Conservation (phyloP, 495 filamentous ascomycete species). For the Podospora anserina region DNA sequence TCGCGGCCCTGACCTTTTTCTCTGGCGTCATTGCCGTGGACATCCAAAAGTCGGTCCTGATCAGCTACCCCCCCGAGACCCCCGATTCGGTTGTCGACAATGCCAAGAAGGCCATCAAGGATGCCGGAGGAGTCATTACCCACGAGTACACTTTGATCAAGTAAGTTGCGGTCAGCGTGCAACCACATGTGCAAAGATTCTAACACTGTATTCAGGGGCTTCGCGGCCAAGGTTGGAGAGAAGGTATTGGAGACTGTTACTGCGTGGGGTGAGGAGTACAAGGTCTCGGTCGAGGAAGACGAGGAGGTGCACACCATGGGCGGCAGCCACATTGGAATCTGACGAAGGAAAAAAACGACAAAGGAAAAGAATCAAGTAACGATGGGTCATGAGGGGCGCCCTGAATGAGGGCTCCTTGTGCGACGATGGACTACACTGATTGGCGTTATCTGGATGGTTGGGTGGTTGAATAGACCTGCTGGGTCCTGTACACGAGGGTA, state of each 20-base stretch:
- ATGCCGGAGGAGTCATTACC: slow-evolving; percentile 59
- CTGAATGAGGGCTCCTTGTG: not conserved
- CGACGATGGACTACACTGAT: not conserved
- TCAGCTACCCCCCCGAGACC: slow-evolving; percentile 72
- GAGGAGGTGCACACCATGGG: slow-evolving; percentile 33
- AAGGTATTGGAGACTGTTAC: slow-evolving; percentile 68
- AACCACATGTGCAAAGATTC: slow-evolving; percentile 13
- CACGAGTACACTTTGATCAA: slow-evolving; percentile 59
- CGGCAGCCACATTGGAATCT: slow-evolving; percentile 10
- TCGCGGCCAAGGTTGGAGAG: slow-evolving; percentile 67
- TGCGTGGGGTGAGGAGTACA: slow-evolving; percentile 59
- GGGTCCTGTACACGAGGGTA: not conserved
- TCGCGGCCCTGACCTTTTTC: slow-evolving; percentile 53
- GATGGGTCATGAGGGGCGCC: not conserved
- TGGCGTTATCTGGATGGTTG: not conserved
- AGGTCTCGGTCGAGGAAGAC: slow-evolving; percentile 74
- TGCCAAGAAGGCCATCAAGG: slow-evolving; percentile 66
- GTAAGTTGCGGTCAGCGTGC: slow-evolving; percentile 32
- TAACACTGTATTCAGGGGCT: slow-evolving; percentile 54
- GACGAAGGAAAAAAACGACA: not conserved
- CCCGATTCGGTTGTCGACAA: slow-evolving; percentile 63
- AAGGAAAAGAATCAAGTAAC: not conserved
- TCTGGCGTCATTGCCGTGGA: slow-evolving; percentile 54
- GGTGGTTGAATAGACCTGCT: not conserved
- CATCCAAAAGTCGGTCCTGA: slow-evolving; percentile 66